Evolutionary conservation across 2,329 filamentous ascomycete genomes (phyloP).

Genomic region (Pseudocercospora fijiensis): DNA sequence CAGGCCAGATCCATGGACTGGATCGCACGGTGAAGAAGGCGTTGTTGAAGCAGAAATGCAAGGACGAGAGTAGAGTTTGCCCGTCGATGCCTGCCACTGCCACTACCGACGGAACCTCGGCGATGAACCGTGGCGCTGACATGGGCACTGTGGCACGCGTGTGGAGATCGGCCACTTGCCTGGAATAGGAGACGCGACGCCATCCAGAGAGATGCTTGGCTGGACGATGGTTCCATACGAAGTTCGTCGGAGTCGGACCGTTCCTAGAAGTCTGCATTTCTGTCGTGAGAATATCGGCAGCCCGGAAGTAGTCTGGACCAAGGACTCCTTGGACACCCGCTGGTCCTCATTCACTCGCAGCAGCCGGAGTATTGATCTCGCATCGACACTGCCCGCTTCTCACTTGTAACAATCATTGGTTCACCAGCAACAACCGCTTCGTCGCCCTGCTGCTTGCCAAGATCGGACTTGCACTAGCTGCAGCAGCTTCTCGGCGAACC

Average conservation of each 20-base stretch:
- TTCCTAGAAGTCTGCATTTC: not conserved
- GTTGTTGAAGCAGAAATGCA: constrained; percentile 1
- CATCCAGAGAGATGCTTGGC: not conserved
- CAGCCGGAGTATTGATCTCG: not conserved
- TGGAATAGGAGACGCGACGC: not conserved
- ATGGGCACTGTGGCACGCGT: not conserved
- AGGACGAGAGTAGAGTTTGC: not conserved
- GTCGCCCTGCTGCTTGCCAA: not conserved
- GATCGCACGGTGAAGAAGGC: not conserved
- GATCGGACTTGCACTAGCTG: not conserved
- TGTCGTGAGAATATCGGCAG: not conserved
- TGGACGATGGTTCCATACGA: not conserved
- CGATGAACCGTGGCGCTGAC: not conserved
- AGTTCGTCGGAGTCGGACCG: not conserved
- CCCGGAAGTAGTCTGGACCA: not conserved
- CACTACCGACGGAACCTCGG: not conserved
- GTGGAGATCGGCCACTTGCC: not conserved
- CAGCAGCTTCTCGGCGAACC: not conserved
- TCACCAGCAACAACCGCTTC: not conserved
- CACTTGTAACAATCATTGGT: no score
- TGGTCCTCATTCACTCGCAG: not conserved
- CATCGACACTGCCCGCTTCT: not conserved
- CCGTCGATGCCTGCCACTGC: no score
- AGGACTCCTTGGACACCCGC: not conserved
- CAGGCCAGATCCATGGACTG: constrained; percentile 5